Evolutionary conservation across 2,329 filamentous ascomycete genomes (phyloP).

Genomic region (Calonectria pteridis): DNA sequence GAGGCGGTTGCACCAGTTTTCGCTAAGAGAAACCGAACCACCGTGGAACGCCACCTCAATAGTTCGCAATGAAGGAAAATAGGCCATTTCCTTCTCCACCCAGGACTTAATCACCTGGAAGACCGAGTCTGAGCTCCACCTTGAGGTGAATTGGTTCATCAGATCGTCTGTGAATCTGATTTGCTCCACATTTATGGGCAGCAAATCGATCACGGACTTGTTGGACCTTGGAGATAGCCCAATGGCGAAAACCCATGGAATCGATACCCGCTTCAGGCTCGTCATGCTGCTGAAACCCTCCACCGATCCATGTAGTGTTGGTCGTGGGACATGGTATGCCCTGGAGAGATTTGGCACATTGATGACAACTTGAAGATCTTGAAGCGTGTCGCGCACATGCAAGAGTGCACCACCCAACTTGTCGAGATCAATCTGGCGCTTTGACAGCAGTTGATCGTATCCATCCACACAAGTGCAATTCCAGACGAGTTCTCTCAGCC

Average conservation of each 20-base stretch:
- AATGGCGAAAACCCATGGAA: background rate
- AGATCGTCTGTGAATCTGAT: background rate
- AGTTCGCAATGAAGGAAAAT: background rate
- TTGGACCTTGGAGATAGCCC: background rate
- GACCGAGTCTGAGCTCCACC: background rate
- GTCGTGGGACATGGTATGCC: background rate
- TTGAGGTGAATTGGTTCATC: background rate
- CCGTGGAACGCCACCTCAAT: background rate
- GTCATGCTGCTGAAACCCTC: background rate
- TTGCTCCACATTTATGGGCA: background rate
- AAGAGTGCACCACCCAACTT: background rate
- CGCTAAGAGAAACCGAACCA: background rate
- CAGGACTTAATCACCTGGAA: background rate
- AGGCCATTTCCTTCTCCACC: background rate
- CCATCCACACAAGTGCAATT: slow-evolving; percentile 2
- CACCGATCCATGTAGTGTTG: background rate
- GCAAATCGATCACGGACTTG: background rate
- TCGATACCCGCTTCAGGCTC: background rate
- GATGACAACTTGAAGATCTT: background rate
- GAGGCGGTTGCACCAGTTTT: background rate
- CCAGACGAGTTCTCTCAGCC: background rate
- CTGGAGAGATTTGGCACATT: background rate
- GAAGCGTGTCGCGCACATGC: background rate
- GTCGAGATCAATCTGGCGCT: background rate
- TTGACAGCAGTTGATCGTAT: background rate